Base-by-base conservation (phyloP, 1,284 basidiomycete species). In the Cystobasidiaceae sp. region DNA sequence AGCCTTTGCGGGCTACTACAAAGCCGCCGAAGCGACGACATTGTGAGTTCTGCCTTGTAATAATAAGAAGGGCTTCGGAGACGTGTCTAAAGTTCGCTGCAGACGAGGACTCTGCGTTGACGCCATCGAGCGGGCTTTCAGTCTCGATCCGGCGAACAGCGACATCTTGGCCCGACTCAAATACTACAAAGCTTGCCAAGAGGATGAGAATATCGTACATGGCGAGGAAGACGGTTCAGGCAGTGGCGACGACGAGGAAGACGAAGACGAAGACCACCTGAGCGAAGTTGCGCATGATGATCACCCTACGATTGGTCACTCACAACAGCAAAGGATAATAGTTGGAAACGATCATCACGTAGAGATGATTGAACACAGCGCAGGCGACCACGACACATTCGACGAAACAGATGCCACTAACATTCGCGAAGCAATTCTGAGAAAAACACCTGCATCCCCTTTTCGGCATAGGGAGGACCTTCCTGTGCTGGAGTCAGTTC, bases 21-120 rank as follows among this genome's bases (percentile, higher is more conserved):
- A 44, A 13, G 54, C 32, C 15, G n/a, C 13, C 11, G 61, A 64
- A 21, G 30, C 51, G 28, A 28, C 19, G 8, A 25, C 23, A 0
- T 39, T 25, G 60, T 54, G 30, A 62, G 60, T 23, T 33, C 27
- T 11, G 11, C 41, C 9, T 30, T 19, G 11, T 4, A n/a, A 11
- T 39, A 39, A n/a, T 39, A n/a, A n/a, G 11, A 39, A 39, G n/a
- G 37, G 37, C 37, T 39, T 11, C 37, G 11, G 37, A n/a, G n/a
- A n/a, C n/a, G n/a, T n/a, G n/a, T n/a, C n/a, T n/a, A n/a, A n/a
- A n/a, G n/a, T n/a, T n/a, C n/a, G n/a, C n/a, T 21, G 19, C 48
- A 61, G 59, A 11, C 59, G 59, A 17, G 25, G 27, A n/a, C 28
- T 32, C 8, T 61, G 30, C 17, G 45, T 62, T 8, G 60, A 62